Percentiles rank a stretch among this genome's conserved stretches.
Evolutionary conservation across 2,329 filamentous ascomycete genomes (phyloP).

Genomic region (Diplodia intermedia): DNA sequence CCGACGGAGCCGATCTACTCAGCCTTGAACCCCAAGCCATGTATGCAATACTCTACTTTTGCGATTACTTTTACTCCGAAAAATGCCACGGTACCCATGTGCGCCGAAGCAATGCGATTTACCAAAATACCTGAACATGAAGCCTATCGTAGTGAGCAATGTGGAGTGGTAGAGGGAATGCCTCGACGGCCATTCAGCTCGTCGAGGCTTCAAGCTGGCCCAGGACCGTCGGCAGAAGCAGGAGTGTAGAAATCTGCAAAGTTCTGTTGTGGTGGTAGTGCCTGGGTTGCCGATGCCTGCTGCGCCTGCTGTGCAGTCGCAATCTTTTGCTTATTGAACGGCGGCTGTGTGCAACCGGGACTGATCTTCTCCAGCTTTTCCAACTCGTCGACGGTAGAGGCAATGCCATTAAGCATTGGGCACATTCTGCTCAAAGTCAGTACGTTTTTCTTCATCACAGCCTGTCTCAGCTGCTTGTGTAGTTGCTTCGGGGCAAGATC

Average conservation of each 20-base stretch:
- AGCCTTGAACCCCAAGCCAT: not conserved
- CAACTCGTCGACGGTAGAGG: slow-evolving; percentile 26
- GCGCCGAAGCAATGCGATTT: slow-evolving; percentile 8
- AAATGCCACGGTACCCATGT: not conserved
- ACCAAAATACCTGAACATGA: not conserved
- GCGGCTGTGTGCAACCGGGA: slow-evolving; percentile 26
- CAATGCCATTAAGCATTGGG: slow-evolving; percentile 32
- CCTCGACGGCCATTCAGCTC: not conserved
- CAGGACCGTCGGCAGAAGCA: slow-evolving; percentile 5
- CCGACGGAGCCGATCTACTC: not conserved
- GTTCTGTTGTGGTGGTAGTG: slow-evolving; percentile 13
- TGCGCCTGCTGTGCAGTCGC: slow-evolving; percentile 14
- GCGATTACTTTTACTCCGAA: not conserved
- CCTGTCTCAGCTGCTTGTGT: not conserved
- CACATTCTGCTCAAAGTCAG: slow-evolving; percentile 27
- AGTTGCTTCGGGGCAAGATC: too few relatives aligned
- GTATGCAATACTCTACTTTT: not conserved
- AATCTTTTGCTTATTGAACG: slow-evolving; percentile 20
- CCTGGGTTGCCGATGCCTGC: slow-evolving; percentile 9
- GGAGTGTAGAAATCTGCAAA: slow-evolving; percentile 5
- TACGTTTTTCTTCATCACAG: not conserved
- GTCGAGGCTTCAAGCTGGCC: not conserved
- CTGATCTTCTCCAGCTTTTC: slow-evolving; percentile 23
- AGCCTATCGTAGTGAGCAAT: not conserved
- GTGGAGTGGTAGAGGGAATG: not conserved